A percentile compares a stretch with the other conserved stretches of the same genome.
phyloP scores from a whole-genome alignment of 345 rosid genomes.

The Balakata baccata region DNA sequence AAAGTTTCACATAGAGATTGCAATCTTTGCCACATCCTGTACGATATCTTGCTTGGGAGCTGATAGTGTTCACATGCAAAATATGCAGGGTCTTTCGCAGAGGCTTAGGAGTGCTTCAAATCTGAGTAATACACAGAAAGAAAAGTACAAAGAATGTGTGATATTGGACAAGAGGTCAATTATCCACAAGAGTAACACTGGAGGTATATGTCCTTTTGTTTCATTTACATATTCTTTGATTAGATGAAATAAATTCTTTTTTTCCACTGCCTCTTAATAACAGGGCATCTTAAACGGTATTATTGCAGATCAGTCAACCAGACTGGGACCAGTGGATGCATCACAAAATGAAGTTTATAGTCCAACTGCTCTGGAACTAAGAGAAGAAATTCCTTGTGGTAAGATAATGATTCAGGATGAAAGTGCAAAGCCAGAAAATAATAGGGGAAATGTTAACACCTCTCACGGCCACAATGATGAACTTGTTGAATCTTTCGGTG shows the following conservation, averaged over 20 bases:
- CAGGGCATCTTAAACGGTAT: conserved; percentile 6
- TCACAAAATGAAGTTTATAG: conserved; percentile 15
- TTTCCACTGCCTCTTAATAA: background rate
- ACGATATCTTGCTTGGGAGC: conserved; percentile 28
- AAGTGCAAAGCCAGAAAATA: conserved; percentile 19
- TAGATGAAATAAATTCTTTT: background rate
- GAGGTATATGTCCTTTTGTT: conserved; percentile 22
- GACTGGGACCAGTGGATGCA: conserved; percentile 15
- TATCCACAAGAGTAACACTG: conserved; percentile 16
- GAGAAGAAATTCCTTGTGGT: conserved; percentile 14
- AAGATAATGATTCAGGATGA: conserved; percentile 20
- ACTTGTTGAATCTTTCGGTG: conserved; percentile 16
- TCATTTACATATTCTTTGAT: background rate
- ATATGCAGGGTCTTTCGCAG: conserved; percentile 37
- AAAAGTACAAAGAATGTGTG: conserved; percentile 16
- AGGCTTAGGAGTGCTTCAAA: conserved; percentile 16
- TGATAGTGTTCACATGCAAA: conserved; percentile 32
- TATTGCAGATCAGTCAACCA: conserved; percentile 31
- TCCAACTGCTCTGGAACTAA: conserved; percentile 21
- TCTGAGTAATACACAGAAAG: conserved; percentile 13
- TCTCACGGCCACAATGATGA: conserved; percentile 19
- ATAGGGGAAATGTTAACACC: conserved; percentile 12
- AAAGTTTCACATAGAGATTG: conserved; percentile 32
- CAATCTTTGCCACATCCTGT: conserved; percentile 33
- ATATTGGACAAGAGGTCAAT: conserved; percentile 12